Evolutionary conservation across 2,329 filamentous ascomycete genomes (phyloP), one percentile per base, ranked within the genome.

Genomic region (Colletotrichum noveboracense): DNA sequence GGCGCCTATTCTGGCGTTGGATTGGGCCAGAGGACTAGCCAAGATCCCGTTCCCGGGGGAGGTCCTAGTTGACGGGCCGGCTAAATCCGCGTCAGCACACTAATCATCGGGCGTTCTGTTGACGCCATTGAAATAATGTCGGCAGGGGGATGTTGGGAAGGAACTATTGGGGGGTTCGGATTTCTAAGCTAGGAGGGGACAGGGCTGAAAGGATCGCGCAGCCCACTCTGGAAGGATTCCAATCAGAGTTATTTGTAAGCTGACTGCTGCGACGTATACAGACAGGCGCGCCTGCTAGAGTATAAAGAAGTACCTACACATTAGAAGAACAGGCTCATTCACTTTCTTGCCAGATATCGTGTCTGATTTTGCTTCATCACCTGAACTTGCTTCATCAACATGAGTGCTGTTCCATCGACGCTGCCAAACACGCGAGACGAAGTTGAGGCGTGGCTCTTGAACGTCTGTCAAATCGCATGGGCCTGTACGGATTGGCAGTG

Each of bases 1-100:
- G 1, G 73, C 73, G 0, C 73, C 70, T 3, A 75, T 75, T 9
- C 28, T 75, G 13, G 70, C 73, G 24, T 18, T 75, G 16, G 73
- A 75, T 13, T 75, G 73, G 73, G 70, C 73, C 14, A 62, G 73
- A 28, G 73, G 73, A 12, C 13, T 75, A 7, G 70, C 73, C 14
- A 75, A 75, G 30, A 56, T 73, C 3, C 73, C 70, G 13, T 75
- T 75, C 9, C 70, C 64, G 1, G 73, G 73, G 3, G 73, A 75
- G 21, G 48, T 73, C 6, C 3, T 75, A 21, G 70, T 75, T 9
- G 56, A 75, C 18, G 70, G 64, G 13, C 70, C 73, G 18, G 14
- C 13, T 18, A 65, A 52, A n/a, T 1, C 21, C 5, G 28, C 24
- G 24, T 58, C 24, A 58, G n/a, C 43, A 21, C 43, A 52, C 6